Evolutionary conservation across 73 alveolate species (phyloP).

Genomic region (Vitrella brassicaformis): DNA sequence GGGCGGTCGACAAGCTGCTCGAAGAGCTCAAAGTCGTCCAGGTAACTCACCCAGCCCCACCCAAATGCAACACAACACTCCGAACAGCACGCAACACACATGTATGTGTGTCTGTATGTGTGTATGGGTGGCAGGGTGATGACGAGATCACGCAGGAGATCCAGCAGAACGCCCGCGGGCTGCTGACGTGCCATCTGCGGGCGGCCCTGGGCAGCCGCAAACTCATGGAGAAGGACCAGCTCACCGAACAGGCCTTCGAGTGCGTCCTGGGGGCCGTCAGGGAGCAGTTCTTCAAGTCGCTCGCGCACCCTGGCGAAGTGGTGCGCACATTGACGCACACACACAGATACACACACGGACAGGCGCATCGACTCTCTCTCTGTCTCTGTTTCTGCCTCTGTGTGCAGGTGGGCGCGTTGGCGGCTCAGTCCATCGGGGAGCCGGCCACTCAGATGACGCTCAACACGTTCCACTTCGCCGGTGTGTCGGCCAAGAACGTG

Average conservation of each 20-base stretch:
- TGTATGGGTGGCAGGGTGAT: conserved; percentile 28
- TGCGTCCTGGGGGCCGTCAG: conserved; percentile 78
- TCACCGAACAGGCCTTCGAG: conserved; percentile 72
- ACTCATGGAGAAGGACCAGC: conserved; percentile 50
- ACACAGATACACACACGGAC: neutral
- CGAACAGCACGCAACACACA: too few species aligned
- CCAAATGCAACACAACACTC: too few species aligned
- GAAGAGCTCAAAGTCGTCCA: too few species aligned
- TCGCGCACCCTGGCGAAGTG: conserved; percentile 83
- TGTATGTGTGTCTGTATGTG: conserved; percentile 5
- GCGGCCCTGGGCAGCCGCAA: conserved; percentile 51
- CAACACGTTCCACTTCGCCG: conserved; percentile 97
- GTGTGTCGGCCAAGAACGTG: conserved; percentile 93
- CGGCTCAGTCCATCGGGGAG: conserved; percentile 93
- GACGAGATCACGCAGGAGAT: conserved; percentile 45
- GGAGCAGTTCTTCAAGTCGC: neutral
- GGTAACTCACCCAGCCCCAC: too few species aligned
- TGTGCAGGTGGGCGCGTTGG: conserved; percentile 60
- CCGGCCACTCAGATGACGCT: conserved; percentile 98
- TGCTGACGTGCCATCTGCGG: conserved; percentile 72
- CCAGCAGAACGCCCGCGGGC: conserved; percentile 61
- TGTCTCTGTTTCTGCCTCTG: neutral
- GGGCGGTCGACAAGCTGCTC: too few species aligned
- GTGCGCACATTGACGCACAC: conserved; percentile 16
- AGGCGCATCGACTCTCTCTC: neutral